Evolutionary conservation across 805 yeast species (phyloP).

Genomic region (Suhomyces prunicola): DNA sequence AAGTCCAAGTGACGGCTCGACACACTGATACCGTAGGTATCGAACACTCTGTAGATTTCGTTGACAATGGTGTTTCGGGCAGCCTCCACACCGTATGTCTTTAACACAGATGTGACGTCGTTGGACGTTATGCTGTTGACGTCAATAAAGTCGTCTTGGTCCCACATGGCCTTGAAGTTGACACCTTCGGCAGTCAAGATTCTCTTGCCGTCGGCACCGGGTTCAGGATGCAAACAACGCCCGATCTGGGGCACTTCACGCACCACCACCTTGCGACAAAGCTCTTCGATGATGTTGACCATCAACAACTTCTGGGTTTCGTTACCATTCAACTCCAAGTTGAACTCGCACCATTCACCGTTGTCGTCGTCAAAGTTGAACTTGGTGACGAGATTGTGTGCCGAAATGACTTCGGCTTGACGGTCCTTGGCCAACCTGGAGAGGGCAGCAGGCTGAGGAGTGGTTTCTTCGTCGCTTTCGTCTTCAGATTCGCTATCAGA

Average conservation of each 20-base stretch:
- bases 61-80: constrained; percentile 96
- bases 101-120: constrained; percentile 87
- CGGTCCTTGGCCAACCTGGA: constrained; percentile 73
- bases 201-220: constrained; percentile 61
- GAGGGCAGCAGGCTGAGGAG: constrained; percentile 21
- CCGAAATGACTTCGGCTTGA: constrained; percentile 73
- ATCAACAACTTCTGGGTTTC: constrained; percentile 89
- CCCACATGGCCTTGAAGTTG: constrained; percentile 97
- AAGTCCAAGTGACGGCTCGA: constrained; percentile 92
- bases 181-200: constrained; percentile 95
- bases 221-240: constrained; percentile 81
- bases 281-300: constrained; percentile 94
- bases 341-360: constrained; percentile 94
- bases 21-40: constrained; percentile 92
- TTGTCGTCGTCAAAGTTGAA: constrained; percentile 85
- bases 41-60: constrained; percentile 94
- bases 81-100: constrained; percentile 97
- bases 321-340: constrained; percentile 68
- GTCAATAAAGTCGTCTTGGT: constrained; percentile 86
- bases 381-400: constrained; percentile 69
- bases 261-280: constrained; percentile 86
- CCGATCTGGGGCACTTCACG: constrained; percentile 90
- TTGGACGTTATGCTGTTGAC: constrained; percentile 88
- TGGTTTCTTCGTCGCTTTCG: constrained; percentile 17
- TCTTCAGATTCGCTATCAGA: constrained; percentile 27